Evolutionary conservation across 1,284 basidiomycete species (phyloP), one percentile per base, ranked within the genome.

Genomic region (Xerocomus nothofagi): DNA sequence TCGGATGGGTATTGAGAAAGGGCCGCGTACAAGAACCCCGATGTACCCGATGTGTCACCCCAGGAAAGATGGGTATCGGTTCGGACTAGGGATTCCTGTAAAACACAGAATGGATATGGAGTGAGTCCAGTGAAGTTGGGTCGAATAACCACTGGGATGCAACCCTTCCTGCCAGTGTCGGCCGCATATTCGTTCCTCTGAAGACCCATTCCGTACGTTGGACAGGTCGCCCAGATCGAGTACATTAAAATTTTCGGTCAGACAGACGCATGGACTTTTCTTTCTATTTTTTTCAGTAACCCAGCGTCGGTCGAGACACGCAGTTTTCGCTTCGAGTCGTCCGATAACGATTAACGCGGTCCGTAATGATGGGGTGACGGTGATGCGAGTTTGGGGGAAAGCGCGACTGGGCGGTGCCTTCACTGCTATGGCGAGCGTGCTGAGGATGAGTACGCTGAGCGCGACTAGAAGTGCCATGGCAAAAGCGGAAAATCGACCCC

Each of bases 61-160:
- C 50, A 50, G 38, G 71, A 65, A 88, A 65, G 17, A 78, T 59
- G 3, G 88, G 86, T 7, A 91, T 63, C 1, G 88, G 84, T 7
- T 84, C 78, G 0, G 80, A 88, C 11, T 78, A 74, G 0, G 86
- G 84, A 2, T 86, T 87, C 87, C 44, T 70, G 73, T 5, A 88
- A 61, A 26, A 90, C 71, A 2, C 70, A 70, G 9, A 90, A 51
- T 2, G 60, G 62, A 60, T 80, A 86, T 3, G 72, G 66, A n/a
- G 80, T 73, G 3, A 86, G 55, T 0, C n/a, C n/a, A n/a, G 78
- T 78, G 23, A 85, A 76, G 9, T 65, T 67, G 2, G 69, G 62
- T 3, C 63, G 57, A 15, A 88, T 60, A 1, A 73, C 59, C 21
- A 86, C n/a, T n/a, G n/a, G 42, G 17, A 78, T 51, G n/a, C 67